Conservation (phyloP, 2,329 filamentous ascomycete genomes). For the Aspergillus vadensis region DNA sequence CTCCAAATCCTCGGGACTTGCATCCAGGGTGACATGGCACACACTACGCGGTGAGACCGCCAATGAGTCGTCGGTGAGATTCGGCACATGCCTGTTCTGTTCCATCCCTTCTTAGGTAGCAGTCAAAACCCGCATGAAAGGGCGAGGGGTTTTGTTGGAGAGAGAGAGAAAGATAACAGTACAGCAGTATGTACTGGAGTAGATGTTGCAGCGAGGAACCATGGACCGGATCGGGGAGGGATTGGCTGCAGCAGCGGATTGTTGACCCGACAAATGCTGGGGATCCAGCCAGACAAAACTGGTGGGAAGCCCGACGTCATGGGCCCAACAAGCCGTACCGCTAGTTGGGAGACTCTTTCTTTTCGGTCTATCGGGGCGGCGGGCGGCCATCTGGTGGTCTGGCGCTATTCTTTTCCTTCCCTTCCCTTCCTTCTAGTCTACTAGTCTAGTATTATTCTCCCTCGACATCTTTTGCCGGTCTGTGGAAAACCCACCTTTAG, state of each 20-base stretch:
- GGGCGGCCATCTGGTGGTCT: too few relatives aligned
- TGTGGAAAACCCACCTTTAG: neutral
- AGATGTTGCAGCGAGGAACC: neutral
- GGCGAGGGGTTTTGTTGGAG: neutral
- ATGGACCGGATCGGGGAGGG: neutral
- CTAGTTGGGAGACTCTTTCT: constrained; percentile 21
- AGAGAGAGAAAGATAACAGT: too few relatives aligned
- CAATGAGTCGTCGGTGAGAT: neutral
- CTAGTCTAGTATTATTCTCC: too few relatives aligned
- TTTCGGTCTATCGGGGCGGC: too few relatives aligned
- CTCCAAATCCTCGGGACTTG: neutral
- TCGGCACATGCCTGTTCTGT: neutral
- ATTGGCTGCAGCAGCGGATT: constrained; percentile 2
- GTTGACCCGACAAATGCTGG: constrained; percentile 10
- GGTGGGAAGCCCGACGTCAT: constrained; percentile 22
- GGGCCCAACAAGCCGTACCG: constrained; percentile 30
- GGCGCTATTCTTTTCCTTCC: neutral
- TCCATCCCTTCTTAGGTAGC: neutral
- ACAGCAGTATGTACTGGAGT: too few relatives aligned
- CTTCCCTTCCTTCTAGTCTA: neutral
- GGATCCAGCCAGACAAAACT: constrained; percentile 7
- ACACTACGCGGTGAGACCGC: neutral
- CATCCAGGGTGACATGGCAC: neutral
- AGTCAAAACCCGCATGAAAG: neutral
- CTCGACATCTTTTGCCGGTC: neutral